These are phyloP conservation scores for Fonsecaea multimorphosa DNA, from an alignment of 2,329 filamentous ascomycete genomes.

Conservation along the genomic window DNA sequence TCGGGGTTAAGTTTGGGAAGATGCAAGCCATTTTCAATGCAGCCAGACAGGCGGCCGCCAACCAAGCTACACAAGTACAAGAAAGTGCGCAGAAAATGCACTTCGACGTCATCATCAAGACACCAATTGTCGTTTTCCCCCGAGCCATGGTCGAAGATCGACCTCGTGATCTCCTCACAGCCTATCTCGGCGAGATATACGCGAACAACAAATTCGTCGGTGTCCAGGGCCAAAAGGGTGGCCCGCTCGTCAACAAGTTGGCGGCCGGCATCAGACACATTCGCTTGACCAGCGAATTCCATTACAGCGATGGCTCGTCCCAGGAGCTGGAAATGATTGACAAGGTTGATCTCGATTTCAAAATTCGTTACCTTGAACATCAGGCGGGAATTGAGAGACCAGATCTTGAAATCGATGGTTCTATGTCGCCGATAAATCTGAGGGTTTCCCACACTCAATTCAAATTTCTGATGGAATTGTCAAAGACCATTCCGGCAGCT, in stretches of 20 bases:
- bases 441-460: conserved; percentile 88
- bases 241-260: conserved; percentile 84
- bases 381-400: conserved; percentile 76
- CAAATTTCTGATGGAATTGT: conserved; percentile 85
- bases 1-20: conserved; percentile 97
- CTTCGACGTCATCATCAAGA: conserved; percentile 91
- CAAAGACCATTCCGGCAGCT: conserved; percentile 82
- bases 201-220: conserved; percentile 91
- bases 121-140: conserved; percentile 95
- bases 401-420: conserved; percentile 88
- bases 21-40: conserved; percentile 99
- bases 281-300: conserved; percentile 84
- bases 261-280: conserved; percentile 92
- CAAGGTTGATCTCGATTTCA: conserved; percentile 92
- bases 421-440: conserved; percentile 91
- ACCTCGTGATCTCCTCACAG: conserved; percentile 82
- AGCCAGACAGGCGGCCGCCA: conserved; percentile 89
- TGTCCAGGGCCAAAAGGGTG: conserved; percentile 75
- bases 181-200: conserved; percentile 96
- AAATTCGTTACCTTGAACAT: conserved; percentile 90
- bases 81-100: conserved; percentile 88
- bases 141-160: conserved; percentile 73
- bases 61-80: conserved; percentile 90
- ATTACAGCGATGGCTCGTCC: conserved; percentile 72
- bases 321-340: conserved; percentile 97